phyloP scores from a whole-genome alignment of 768 basidiomycete genomes.

The Leccinum imitatum region DNA sequence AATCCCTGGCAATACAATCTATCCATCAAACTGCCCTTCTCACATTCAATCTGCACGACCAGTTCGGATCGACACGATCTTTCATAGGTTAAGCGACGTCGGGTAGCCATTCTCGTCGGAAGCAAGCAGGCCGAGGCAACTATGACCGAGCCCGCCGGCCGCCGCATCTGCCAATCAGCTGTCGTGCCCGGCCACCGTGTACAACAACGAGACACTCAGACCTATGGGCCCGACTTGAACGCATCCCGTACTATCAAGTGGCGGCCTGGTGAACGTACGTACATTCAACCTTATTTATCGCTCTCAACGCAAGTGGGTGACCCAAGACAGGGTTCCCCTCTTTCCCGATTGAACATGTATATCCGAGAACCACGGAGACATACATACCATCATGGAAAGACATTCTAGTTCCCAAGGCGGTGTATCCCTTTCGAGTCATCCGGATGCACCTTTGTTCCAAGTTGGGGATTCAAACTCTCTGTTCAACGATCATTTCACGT shows the following conservation, averaged over 20 bases:
- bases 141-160: background rate
- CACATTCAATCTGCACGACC: background rate
- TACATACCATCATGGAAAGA: background rate
- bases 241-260: background rate
- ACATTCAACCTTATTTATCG: background rate
- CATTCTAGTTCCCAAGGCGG: background rate
- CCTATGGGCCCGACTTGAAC: background rate
- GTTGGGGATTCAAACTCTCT: background rate
- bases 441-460: background rate
- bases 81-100: background rate
- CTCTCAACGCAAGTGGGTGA: background rate
- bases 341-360: constrained; percentile 1
- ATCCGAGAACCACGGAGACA: constrained; percentile 10
- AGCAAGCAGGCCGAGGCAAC: background rate
- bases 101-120: background rate
- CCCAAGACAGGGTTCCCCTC: background rate
- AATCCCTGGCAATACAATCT: background rate
- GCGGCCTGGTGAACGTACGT: background rate
- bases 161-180: background rate
- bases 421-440: background rate
- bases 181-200: background rate
- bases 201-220: background rate
- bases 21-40: background rate
- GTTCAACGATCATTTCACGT: background rate
- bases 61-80: constrained; percentile 1